Evolutionary conservation across 306 rosid species (phyloP).

Genomic region (Malus sieversii): DNA sequence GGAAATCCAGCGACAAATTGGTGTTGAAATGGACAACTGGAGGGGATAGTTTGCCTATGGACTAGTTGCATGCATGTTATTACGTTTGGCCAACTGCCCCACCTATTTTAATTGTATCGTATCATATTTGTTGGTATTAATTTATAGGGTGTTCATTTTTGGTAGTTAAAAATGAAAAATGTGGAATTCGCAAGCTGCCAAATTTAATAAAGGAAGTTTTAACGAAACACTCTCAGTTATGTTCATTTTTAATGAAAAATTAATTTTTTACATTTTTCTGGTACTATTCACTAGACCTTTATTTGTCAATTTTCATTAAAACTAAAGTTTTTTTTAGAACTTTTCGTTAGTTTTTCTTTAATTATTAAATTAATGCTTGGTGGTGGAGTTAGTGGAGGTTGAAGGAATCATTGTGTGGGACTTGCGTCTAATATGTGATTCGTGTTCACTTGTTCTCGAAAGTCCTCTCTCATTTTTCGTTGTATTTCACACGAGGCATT

Average conservation of each 20-base stretch:
- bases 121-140: not conserved
- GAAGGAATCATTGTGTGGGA: not conserved
- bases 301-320: too few species aligned
- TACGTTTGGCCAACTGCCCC: not conserved
- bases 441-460: not conserved
- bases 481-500: conserved; percentile 2
- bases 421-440: not conserved
- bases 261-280: too few species aligned
- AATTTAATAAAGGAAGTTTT: not conserved
- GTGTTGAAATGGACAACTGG: not conserved
- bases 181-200: not conserved
- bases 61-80: not conserved
- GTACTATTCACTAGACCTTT: too few species aligned
- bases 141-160: not conserved
- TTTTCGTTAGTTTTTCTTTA: too few species aligned
- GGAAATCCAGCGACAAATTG: not conserved
- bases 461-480: not conserved
- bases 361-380: not conserved
- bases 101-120: not conserved
- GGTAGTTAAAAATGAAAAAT: not conserved
- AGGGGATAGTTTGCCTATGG: not conserved
- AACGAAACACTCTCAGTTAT: too few species aligned
- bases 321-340: too few species aligned
- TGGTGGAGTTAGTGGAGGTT: not conserved
- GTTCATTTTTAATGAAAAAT: too few species aligned